Base-by-base conservation (phyloP, 805 yeast species). In the Suhomyces emberorum region DNA sequence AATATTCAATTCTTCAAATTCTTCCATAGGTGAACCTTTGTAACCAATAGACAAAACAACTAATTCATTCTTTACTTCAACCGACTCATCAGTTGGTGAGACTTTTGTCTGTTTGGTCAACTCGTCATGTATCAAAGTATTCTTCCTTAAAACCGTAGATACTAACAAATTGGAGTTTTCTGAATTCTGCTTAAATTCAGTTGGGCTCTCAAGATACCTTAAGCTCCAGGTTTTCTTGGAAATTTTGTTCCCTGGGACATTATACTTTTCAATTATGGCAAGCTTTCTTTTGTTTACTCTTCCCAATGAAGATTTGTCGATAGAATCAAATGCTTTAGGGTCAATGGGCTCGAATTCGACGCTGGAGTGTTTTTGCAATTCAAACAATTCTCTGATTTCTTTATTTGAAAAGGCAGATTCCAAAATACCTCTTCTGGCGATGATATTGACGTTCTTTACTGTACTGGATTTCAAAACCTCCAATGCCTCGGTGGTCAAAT, bases 321-420 rank as follows among this genome's bases (percentile, higher is more conserved):
- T 48, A 30, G 52, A 47, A 8, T 47, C 51, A 30, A 69, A 44
- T 4, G 52, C 14, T 4, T 58, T 47, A n/a, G 63, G 61, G 1
- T 67, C 66, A 8, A 67, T 41, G 6, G 69, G 69, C 5, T 40
- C 35, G 7, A 74, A 71, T 30, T 66, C 53, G 38, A 83, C 75
- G 12, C 69, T 67, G 0, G 79, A 79, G 26, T 64, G 62, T 20
- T 66, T 48, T 4, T 62, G 60, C 37, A 88, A 58, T 35, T 80
- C 83, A 52, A 89, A 65, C 24, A 91, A 63, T 54, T 93, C 98
- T 53, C 97, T 72, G 16, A 91, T 71, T 58, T 93, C 98, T 55
- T 88, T 91, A 47, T 86, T 91, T 3, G 97, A 83, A 57, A 89
- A 93, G 17, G 95, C 93, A 29, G 93, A 79, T 47, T 88, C 89